Conservation (phyloP, 2,329 filamentous ascomycete genomes). For the Phoma sp. region DNA sequence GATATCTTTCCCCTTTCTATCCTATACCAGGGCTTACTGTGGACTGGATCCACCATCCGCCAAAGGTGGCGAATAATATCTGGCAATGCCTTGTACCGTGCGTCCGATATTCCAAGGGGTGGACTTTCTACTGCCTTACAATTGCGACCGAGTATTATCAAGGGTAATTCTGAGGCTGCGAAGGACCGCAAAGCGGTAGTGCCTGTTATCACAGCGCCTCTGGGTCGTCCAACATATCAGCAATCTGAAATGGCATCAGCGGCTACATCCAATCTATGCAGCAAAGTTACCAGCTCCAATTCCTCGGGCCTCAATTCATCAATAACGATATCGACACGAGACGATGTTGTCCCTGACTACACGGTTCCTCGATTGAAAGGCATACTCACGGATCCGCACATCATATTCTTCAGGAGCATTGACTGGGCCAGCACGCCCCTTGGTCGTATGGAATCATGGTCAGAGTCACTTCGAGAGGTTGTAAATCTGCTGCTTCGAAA, state of each 20-base stretch:
- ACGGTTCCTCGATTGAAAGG: constrained; percentile 32
- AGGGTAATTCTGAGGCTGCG: constrained; percentile 1
- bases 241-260: constrained; percentile 17
- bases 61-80: constrained; percentile 41
- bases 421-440: constrained; percentile 59
- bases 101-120: constrained; percentile 23
- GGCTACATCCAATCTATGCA: constrained; percentile 5
- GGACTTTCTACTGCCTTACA: constrained; percentile 14
- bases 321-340: constrained; percentile 31
- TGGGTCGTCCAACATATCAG: constrained; percentile 1
- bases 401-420: constrained; percentile 50
- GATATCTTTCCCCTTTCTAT: constrained; percentile 56
- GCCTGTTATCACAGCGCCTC: constrained; percentile 8
- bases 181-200: constrained; percentile 14
- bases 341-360: constrained; percentile 39
- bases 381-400: constrained; percentile 37
- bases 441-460: constrained; percentile 58
- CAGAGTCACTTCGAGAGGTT: constrained; percentile 55
- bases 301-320: constrained; percentile 27
- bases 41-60: constrained; percentile 41
- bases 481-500: constrained; percentile 42
- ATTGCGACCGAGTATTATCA: neutral
- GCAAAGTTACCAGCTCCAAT: constrained; percentile 27
- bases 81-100: constrained; percentile 29
- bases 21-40: constrained; percentile 38